phyloP scores from a whole-genome alignment of 2,329 filamentous ascomycete genomes.

The Penicillium expansum region DNA sequence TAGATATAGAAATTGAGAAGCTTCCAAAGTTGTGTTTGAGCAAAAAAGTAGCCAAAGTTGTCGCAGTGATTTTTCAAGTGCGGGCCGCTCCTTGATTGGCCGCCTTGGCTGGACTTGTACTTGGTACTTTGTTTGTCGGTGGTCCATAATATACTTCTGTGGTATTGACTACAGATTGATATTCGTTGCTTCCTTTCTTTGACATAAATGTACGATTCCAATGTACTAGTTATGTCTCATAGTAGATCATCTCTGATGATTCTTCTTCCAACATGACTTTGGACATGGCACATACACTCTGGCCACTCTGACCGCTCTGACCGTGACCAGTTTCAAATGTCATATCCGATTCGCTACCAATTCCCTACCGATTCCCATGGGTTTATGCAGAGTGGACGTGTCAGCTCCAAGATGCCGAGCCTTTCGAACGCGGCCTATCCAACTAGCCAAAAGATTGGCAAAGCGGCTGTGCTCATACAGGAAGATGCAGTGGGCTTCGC shows the following conservation, averaged over 20 bases:
- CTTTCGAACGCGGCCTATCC: conserved; percentile 14
- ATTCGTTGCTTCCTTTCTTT: background rate
- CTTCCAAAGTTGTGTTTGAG: background rate
- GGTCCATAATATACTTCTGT: background rate
- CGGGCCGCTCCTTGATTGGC: conserved; percentile 21
- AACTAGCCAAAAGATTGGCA: conserved; percentile 12
- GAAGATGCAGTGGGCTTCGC: conserved; percentile 10
- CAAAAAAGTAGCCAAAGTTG: background rate
- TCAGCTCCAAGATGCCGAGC: conserved; percentile 14
- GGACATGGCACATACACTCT: background rate
- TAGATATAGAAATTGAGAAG: background rate
- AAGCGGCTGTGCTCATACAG: conserved; percentile 7
- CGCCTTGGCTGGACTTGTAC: background rate
- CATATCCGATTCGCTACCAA: background rate
- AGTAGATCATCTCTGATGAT: background rate
- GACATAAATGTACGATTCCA: no score
- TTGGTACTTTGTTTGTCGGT: background rate
- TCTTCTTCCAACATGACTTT: background rate
- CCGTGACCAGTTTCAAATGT: background rate
- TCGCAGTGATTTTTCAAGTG: conserved; percentile 18
- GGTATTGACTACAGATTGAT: background rate
- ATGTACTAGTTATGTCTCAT: no score
- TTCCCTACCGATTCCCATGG: background rate
- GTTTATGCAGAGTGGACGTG: background rate
- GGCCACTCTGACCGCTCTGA: background rate